Base-by-base conservation (phyloP, 768 basidiomycete genomes). In the Boletus barrowsii region DNA sequence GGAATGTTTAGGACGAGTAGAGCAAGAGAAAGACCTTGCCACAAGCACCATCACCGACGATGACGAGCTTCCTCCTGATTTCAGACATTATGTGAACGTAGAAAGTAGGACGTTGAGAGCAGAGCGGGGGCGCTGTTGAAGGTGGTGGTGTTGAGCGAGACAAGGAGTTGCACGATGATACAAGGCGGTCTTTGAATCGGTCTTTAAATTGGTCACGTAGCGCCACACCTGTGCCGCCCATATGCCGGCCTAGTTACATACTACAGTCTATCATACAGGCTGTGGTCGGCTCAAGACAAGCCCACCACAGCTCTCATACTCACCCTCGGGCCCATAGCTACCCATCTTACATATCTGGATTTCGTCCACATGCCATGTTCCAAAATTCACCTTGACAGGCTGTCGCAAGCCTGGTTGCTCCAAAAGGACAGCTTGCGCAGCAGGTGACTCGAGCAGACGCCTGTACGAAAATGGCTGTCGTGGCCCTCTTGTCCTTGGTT, bases 31-130 rank as follows among this genome's bases (percentile, higher is more conserved):
- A 47, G 37, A 90, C 90, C 89, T 94, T 93, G 77, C 92, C 93
- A 66, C 92, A 95, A 75, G 92, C 93, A 83, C 94, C 94, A 79
- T 96, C 94, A 73, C 95, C 95, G 63, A 98, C 95, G 73, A 98
- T 97, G 73, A 98, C 95, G 65, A 98, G 87, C 77, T 98, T 98
- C 76, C 94, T 89, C 77, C 95, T 85, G 75, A 98, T 96, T 80
- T 97, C 95, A 71, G 93, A 87, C 94, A 98, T 98, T 73, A 67
- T 64, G 43, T 58, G 70, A 66, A 60, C 64, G 71, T 72, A 69
- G 67, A 66, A 57, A 65, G 69, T 70, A 58, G 63, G 55, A 58
- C 61, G 58, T 64, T 56, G 60, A 65, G 61, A 54, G 64, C 57
- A 53, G 62, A 62, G 66, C 68, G 63, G 68, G 71, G 70, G 71